Percentiles rank a stretch among this genome's conserved stretches.
These are phyloP conservation scores for Mimosa bimucronata DNA, from an alignment of 306 rosid species.

Conservation along the genomic window DNA sequence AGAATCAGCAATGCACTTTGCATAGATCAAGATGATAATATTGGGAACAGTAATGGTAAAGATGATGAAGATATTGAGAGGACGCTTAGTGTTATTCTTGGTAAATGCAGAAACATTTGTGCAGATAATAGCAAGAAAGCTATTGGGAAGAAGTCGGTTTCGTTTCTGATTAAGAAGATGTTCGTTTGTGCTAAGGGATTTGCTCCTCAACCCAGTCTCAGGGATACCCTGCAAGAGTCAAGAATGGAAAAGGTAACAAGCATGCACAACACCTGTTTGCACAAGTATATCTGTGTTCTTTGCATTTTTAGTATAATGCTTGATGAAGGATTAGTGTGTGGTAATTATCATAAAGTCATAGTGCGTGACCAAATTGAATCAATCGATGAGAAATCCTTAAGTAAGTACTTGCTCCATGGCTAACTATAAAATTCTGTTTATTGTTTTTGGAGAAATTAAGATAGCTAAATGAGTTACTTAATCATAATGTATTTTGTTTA, in stretches of 20 bases:
- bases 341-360: neutral
- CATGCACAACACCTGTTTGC: neutral
- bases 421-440: too few relatives aligned
- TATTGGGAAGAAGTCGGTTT: constrained; percentile 83
- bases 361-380: neutral
- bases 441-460: too few relatives aligned
- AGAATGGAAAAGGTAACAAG: constrained; percentile 89
- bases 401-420: too few relatives aligned
- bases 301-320: neutral
- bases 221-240: constrained; percentile 86
- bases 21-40: constrained; percentile 51
- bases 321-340: neutral
- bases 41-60: neutral
- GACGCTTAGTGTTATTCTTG: constrained; percentile 83
- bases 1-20: constrained; percentile 69
- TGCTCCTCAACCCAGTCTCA: constrained; percentile 73
- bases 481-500: too few relatives aligned
- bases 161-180: constrained; percentile 87
- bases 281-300: neutral
- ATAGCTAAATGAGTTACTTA: too few relatives aligned
- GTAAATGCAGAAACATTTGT: constrained; percentile 78
- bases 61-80: constrained; percentile 81
- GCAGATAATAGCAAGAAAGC: constrained; percentile 63
- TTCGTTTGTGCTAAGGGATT: constrained; percentile 91
- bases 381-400: neutral